phyloP scores from a whole-genome alignment of 2,329 filamentous ascomycete genomes.

The Xylariomycetidae sp. region DNA sequence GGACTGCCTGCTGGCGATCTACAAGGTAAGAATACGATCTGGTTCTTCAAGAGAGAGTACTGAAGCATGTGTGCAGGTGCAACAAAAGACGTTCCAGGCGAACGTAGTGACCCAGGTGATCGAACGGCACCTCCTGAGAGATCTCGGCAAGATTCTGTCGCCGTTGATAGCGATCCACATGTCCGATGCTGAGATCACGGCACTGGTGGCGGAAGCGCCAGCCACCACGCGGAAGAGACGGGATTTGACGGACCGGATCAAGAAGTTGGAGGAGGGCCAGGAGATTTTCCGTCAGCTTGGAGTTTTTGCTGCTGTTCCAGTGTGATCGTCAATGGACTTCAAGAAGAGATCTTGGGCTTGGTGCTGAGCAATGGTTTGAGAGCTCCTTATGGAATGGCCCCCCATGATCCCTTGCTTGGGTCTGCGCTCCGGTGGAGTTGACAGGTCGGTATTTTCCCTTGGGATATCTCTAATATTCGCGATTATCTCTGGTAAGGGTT shows the following conservation, averaged over 20 bases:
- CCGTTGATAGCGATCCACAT: slow-evolving; percentile 10
- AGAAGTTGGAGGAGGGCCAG: slow-evolving; percentile 22
- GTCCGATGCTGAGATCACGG: slow-evolving; percentile 15
- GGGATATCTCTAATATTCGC: too few relatives aligned
- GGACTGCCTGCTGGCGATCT: slow-evolving; percentile 4
- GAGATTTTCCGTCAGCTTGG: slow-evolving; percentile 22
- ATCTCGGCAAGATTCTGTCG: slow-evolving; percentile 8
- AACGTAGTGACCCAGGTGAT: slow-evolving; percentile 8
- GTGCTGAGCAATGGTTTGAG: too few relatives aligned
- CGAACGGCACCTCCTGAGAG: slow-evolving; percentile 6
- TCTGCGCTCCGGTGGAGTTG: too few relatives aligned
- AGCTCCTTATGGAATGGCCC: too few relatives aligned
- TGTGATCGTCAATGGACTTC: too few relatives aligned
- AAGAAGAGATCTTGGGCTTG: too few relatives aligned
- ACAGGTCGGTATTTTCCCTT: too few relatives aligned
- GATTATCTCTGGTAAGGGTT: too few relatives aligned
- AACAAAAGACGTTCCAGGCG: slow-evolving; percentile 5
- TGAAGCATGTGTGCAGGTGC: slow-evolving; percentile 1
- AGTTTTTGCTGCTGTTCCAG: too few relatives aligned
- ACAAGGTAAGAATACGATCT: slow-evolving; percentile 4
- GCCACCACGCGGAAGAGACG: slow-evolving; percentile 13
- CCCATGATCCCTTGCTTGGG: too few relatives aligned
- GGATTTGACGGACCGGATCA: slow-evolving; percentile 19
- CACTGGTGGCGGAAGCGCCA: slow-evolving; percentile 22
- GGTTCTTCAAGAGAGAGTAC: not conserved